phyloP scores from a whole-genome alignment of 2,329 filamentous ascomycete genomes.

The Microsporum ferrugineum region DNA sequence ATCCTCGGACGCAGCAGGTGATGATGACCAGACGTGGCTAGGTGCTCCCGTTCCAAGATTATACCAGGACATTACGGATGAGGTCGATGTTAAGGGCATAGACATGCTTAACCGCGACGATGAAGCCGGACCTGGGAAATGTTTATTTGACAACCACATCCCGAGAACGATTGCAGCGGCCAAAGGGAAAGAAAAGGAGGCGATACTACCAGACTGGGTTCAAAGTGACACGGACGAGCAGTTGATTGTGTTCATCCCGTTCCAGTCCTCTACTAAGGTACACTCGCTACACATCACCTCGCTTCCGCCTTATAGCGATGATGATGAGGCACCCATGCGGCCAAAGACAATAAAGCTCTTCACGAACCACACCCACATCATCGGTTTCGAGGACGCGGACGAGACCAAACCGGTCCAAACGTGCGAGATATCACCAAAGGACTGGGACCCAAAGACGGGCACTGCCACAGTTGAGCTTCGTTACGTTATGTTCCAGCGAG shows the following conservation, averaged over 20 bases:
- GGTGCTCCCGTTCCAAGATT: constrained; percentile 65
- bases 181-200: constrained; percentile 41
- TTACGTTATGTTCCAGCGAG: constrained; percentile 96
- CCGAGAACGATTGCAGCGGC: constrained; percentile 48
- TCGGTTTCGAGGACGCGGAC: constrained; percentile 92
- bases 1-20: constrained; percentile 31
- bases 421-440: constrained; percentile 59
- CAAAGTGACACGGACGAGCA: constrained; percentile 97
- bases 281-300: constrained; percentile 84
- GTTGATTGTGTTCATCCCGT: constrained; percentile 82
- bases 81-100: constrained; percentile 66
- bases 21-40: constrained; percentile 49
- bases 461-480: constrained; percentile 64
- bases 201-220: constrained; percentile 63
- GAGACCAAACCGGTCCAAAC: constrained; percentile 70
- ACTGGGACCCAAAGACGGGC: constrained; percentile 66
- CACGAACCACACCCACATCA: constrained; percentile 75
- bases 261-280: constrained; percentile 77
- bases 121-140: constrained; percentile 59
- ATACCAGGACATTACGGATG: constrained; percentile 71
- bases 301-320: constrained; percentile 48
- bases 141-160: constrained; percentile 58
- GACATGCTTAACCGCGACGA: constrained; percentile 82
- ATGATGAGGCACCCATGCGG: constrained; percentile 66
- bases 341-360: constrained; percentile 77